These are phyloP conservation scores for Zygosaccharomyces rouxii DNA, from an alignment of 805 yeast species.

Conservation along the genomic window DNA sequence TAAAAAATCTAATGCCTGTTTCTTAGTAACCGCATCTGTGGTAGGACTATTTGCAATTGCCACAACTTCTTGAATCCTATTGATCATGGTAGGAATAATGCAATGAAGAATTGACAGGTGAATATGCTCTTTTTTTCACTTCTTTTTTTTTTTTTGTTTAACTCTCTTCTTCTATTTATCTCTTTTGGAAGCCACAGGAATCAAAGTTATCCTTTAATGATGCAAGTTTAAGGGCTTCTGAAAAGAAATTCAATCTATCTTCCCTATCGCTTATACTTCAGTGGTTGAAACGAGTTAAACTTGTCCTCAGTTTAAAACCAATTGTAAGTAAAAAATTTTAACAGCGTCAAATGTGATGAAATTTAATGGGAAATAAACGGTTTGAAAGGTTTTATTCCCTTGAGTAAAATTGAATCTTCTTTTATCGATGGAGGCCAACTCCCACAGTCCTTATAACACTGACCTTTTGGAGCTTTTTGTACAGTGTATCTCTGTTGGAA, in stretches of 20 bases:
- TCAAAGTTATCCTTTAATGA: background rate
- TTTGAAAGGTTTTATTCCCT: background rate
- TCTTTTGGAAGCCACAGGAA: background rate
- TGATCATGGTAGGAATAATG: conserved; percentile 18
- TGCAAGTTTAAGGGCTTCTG: background rate
- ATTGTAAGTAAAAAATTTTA: background rate
- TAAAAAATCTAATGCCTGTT: conserved; percentile 43
- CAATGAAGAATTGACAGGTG: background rate
- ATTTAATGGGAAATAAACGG: background rate
- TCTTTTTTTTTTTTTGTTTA: background rate
- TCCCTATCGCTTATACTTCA: background rate
- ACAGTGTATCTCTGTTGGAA: background rate
- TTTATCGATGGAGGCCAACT: background rate
- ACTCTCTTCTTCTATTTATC: background rate
- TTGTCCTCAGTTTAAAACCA: background rate
- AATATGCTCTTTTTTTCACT: background rate
- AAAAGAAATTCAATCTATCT: background rate
- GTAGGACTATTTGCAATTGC: conserved; percentile 72
- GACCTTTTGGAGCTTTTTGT: background rate
- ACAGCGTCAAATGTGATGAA: conserved; percentile 5
- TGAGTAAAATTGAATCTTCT: background rate
- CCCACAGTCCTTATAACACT: background rate
- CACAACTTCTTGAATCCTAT: conserved; percentile 83
- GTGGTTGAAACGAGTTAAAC: background rate
- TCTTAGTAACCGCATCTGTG: conserved; percentile 56